Percentiles rank a stretch among this genome's conserved stretches.
Evolutionary conservation across 1,139 yeast genomes (phyloP).

Genomic region (Pichia sp.): DNA sequence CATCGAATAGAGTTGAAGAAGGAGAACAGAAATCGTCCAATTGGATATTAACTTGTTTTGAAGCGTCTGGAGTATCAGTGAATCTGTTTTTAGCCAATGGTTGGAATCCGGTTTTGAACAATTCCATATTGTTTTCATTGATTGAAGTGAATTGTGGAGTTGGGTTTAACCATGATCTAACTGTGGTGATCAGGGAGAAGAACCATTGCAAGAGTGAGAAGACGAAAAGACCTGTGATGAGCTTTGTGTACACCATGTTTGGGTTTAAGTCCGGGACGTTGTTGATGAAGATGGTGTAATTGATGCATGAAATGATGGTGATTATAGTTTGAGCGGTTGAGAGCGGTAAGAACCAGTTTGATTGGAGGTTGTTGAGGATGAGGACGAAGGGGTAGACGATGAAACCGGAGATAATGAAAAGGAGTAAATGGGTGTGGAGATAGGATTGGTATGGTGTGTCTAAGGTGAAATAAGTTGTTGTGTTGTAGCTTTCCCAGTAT

Average conservation of each 20-base stretch:
- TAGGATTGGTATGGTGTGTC: constrained; percentile 49
- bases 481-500: constrained; percentile 78
- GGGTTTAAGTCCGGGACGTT: constrained; percentile 75
- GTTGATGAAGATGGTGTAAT: constrained; percentile 57
- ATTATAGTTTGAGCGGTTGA: constrained; percentile 51
- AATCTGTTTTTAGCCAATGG: background rate
- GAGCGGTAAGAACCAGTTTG: constrained; percentile 56
- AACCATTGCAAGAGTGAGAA: constrained; percentile 52
- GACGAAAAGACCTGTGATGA: constrained; percentile 60
- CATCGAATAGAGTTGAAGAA: constrained; percentile 40
- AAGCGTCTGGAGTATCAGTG: background rate
- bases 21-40: constrained; percentile 32
- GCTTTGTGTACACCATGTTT: constrained; percentile 64
- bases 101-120: background rate
- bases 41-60: background rate
- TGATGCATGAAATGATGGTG: constrained; percentile 51
- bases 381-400: constrained; percentile 70
- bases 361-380: constrained; percentile 58
- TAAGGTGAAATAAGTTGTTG: constrained; percentile 75
- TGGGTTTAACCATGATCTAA: constrained; percentile 40
- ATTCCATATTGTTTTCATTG: background rate
- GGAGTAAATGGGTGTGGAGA: constrained; percentile 54
- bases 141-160: constrained; percentile 29
- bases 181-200: constrained; percentile 46
- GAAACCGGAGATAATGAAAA: constrained; percentile 47